Evolutionary conservation across 148 eudicot species (phyloP).

Genomic region (Silene conica): DNA sequence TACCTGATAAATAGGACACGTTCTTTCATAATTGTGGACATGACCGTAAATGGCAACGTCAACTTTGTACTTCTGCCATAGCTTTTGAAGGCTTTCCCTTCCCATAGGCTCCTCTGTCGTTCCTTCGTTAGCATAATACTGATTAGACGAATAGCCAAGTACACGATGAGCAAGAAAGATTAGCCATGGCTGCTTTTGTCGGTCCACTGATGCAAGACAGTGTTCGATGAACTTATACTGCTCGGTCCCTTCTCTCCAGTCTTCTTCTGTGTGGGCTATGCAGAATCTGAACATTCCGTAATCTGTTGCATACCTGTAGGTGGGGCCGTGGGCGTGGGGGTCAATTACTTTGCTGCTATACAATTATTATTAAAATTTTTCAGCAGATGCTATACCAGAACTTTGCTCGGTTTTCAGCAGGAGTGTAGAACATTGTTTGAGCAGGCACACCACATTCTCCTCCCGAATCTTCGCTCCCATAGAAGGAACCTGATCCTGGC

Average conservation of each 20-base stretch:
- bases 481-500: slow-evolving; percentile 63
- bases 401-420: slow-evolving; percentile 47
- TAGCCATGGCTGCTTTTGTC: slow-evolving; percentile 93
- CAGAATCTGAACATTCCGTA: slow-evolving; percentile 95
- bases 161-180: slow-evolving; percentile 91
- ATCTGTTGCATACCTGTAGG: slow-evolving; percentile 84
- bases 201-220: slow-evolving; percentile 76
- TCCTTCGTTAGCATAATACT: slow-evolving; percentile 54
- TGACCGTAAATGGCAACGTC: slow-evolving; percentile 86
- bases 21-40: slow-evolving; percentile 83
- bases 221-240: slow-evolving; percentile 81
- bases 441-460: slow-evolving; percentile 88
- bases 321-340: no score
- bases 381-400: background rate
- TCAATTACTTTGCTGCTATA: background rate
- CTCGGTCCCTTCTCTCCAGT: slow-evolving; percentile 90
- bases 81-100: slow-evolving; percentile 80
- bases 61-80: slow-evolving; percentile 94
- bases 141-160: slow-evolving; percentile 68
- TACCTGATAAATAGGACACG: slow-evolving; percentile 93
- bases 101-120: slow-evolving; percentile 95
- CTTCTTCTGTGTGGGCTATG: slow-evolving; percentile 85
- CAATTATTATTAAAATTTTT: background rate
- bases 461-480: slow-evolving; percentile 50
- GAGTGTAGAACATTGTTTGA: slow-evolving; percentile 63